These are phyloP conservation scores for Trichosporon asahii DNA, from an alignment of 1,284 basidiomycete genomes.

Conservation along the genomic window DNA sequence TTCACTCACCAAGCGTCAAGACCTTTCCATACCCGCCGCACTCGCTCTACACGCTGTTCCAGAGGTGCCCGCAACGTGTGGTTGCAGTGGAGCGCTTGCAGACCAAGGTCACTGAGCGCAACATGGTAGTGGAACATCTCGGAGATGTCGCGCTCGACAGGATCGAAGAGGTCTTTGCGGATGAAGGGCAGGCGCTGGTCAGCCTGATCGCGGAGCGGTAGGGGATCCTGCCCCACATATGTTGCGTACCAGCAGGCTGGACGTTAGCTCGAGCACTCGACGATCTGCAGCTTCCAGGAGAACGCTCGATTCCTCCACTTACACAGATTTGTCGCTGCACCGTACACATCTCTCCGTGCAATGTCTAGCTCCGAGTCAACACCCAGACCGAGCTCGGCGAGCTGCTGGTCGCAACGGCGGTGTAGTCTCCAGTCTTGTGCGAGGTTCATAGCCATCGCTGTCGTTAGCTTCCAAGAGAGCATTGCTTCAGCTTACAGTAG, in stretches of 20 bases:
- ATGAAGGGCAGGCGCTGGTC: conserved; percentile 26
- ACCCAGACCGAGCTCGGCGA: conserved; percentile 20
- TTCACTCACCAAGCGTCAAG: conserved; percentile 21
- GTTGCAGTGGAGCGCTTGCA: conserved; percentile 27
- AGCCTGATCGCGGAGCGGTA: conserved; percentile 21
- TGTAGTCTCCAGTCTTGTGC: conserved; percentile 21
- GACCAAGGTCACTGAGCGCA: conserved; percentile 19
- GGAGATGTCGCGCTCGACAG: conserved; percentile 13
- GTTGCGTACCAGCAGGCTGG: conserved; percentile 28
- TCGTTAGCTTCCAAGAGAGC: neutral
- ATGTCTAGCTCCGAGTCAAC: conserved; percentile 25
- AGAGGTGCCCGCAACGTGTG: conserved; percentile 25
- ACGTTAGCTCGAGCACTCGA: neutral
- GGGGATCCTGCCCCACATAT: conserved; percentile 24
- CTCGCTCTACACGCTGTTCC: conserved; percentile 17
- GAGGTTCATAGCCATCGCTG: conserved; percentile 7
- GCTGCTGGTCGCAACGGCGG: conserved; percentile 26
- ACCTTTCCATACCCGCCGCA: conserved; percentile 7
- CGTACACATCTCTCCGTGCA: conserved; percentile 27
- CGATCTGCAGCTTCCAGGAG: too few species aligned
- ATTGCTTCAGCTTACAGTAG: neutral
- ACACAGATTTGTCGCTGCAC: conserved; percentile 23
- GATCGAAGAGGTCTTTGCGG: conserved; percentile 16
- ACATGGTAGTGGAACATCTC: conserved; percentile 24
- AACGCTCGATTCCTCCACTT: neutral